Evolutionary conservation across 345 rosid species (phyloP), one percentile per base, ranked within the genome.

Genomic region (Rubroshorea leprosula): DNA sequence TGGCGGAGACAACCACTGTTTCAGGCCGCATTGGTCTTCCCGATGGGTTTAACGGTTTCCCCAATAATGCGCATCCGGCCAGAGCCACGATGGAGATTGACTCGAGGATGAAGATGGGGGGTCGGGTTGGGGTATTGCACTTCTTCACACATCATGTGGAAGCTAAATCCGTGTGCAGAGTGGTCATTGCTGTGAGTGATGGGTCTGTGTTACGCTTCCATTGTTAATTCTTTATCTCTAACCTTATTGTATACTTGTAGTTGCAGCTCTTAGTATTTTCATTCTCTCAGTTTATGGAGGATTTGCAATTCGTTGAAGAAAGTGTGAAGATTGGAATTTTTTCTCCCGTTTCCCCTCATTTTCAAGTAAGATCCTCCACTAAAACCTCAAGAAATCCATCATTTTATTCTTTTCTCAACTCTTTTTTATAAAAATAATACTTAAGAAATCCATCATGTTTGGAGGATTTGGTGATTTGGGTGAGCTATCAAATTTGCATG

Each of bases 71-170:
- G 62, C 66, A 55, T 17, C 74, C 94, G 65, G 80, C 63, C 24
- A 96, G 97, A 3, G 93, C 99, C n/a, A 80, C 86, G 22, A 64
- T 87, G 87, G 96, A 93, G 83, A 85, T 93, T 15, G 84, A 85
- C 75, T 85, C 94, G 45, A 74, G 72, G 70, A 81, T 78, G 77
- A 77, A 69, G 51, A 72, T 80, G 78, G 90, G 59, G 63, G 99
- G 99, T 69, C 87, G 96, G 79, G 86, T 90, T 26, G 81, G 87
- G 71, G 89, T 94, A 2, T 44, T 94, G 72, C 80, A 81, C 39
- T 70, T 94, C 57, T 86, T 94, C 60, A 87, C 96, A 0, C 99
- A 94, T 57, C 90, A 83, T 35, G 85, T 86, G 67, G 76, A 78
- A 49, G 83, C 89, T 1, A 83, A 75, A 57, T 58, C 87, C 20